These are phyloP conservation scores for Adansonia madagascariensis DNA, from an alignment of 441 rosid species.

Conservation along the genomic window DNA sequence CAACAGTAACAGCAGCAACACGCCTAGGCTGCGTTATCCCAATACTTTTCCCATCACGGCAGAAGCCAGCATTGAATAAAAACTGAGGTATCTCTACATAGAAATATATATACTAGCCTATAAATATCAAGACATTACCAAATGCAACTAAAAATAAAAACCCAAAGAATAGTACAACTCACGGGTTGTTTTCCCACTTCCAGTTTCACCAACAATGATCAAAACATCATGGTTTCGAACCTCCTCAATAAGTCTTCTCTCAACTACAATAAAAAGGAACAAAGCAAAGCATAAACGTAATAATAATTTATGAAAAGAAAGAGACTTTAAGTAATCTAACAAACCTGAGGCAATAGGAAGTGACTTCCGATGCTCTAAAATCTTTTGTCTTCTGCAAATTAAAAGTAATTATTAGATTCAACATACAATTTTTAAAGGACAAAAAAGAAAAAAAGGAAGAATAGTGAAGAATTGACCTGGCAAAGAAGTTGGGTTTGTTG, in stretches of 20 bases:
- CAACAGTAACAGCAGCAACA: conserved; percentile 89
- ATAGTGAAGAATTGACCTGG: conserved; percentile 35
- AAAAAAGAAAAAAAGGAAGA: background rate
- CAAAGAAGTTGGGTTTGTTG: conserved; percentile 26
- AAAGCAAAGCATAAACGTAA: background rate
- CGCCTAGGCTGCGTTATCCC: conserved; percentile 92
- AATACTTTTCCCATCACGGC: conserved; percentile 67
- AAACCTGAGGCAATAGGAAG: conserved; percentile 89
- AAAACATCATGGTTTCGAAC: conserved; percentile 56
- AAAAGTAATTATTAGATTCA: conserved; percentile 15
- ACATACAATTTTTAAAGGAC: background rate
- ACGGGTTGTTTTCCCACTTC: conserved; percentile 98
- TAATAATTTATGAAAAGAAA: background rate
- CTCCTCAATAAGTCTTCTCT: conserved; percentile 71
- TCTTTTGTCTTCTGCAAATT: conserved; percentile 52
- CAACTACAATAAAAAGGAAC: conserved; percentile 44
- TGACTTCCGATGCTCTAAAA: conserved; percentile 65
- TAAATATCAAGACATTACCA: conserved; percentile 16
- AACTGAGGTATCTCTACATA: conserved; percentile 86
- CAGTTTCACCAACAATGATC: conserved; percentile 92
- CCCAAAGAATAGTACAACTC: conserved; percentile 30
- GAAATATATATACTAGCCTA: conserved; percentile 8
- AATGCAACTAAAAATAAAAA: background rate
- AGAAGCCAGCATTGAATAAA: conserved; percentile 70
- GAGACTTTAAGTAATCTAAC: background rate